Evolutionary conservation across 306 rosid genomes (phyloP).

Genomic region (Elaeagnus macrophylla): DNA sequence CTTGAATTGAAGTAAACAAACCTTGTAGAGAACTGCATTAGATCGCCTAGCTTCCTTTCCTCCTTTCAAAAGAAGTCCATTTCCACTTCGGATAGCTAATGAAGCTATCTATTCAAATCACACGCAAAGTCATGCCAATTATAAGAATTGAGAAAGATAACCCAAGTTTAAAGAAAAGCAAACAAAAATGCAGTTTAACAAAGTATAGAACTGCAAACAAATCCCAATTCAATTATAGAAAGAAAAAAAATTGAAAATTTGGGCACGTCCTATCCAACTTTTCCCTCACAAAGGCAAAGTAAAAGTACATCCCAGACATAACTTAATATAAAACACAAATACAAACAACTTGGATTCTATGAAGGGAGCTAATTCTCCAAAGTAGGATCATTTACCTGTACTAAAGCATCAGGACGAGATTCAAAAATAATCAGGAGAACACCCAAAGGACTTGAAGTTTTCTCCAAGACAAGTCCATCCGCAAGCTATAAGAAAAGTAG

Average conservation of each 20-base stretch:
- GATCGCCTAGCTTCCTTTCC: constrained; percentile 98
- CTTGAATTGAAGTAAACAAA: constrained; percentile 24
- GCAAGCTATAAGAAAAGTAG: constrained; percentile 52
- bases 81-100: constrained; percentile 90
- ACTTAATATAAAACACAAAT: not conserved
- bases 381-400: constrained; percentile 50
- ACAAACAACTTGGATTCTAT: not conserved
- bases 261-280: not conserved
- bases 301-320: constrained; percentile 4
- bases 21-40: constrained; percentile 85
- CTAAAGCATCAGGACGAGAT: constrained; percentile 96
- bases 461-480: constrained; percentile 86
- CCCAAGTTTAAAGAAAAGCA: not conserved
- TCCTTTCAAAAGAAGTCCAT: constrained; percentile 95
- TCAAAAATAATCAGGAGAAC: constrained; percentile 90
- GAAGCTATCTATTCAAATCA: constrained; percentile 74
- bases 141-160: constrained; percentile 18
- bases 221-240: not conserved
- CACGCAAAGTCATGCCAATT: constrained; percentile 5
- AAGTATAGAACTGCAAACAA: not conserved
- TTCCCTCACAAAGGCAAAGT: not conserved
- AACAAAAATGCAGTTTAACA: not conserved
- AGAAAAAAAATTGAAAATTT: not conserved
- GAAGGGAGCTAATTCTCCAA: not conserved
- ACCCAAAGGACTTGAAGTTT: constrained; percentile 90